A percentile compares a stretch with the other conserved stretches of the same genome.
Conservation (phyloP, 352 stramenopile species). For the Globisporangium camurandrum region DNA sequence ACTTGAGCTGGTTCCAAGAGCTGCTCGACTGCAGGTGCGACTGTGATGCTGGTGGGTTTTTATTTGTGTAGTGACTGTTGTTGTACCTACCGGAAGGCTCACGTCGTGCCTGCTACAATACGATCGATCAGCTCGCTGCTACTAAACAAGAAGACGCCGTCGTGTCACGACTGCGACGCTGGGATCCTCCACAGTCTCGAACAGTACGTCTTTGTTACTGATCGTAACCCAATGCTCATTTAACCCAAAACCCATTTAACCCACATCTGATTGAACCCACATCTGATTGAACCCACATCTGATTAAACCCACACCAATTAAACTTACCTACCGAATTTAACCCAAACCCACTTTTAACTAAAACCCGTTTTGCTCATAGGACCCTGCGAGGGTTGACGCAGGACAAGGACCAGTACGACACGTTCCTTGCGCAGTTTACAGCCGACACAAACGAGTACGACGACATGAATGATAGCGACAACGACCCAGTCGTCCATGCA, state of each 20-base stretch:
- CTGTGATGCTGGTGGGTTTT: not conserved
- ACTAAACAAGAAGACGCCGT: conserved; percentile 62
- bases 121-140: conserved; percentile 37
- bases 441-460: conserved; percentile 25
- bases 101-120: conserved; percentile 6
- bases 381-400: conserved; percentile 36
- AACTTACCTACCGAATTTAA: too few species aligned
- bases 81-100: not conserved
- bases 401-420: conserved; percentile 44
- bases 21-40: conserved; percentile 67
- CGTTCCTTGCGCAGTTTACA: conserved; percentile 43
- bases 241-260: too few species aligned
- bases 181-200: conserved; percentile 41
- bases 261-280: not conserved
- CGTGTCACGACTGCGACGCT: conserved; percentile 66
- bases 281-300: not conserved
- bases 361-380: conserved; percentile 13
- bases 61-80: not conserved
- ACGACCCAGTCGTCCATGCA: conserved; percentile 41
- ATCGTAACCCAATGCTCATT: too few species aligned
- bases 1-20: conserved; percentile 80
- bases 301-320: not conserved
- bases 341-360: not conserved
- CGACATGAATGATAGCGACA: conserved; percentile 20
- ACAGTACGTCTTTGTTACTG: conserved; percentile 29